These are phyloP conservation scores for Talaromyces piceae DNA, from an alignment of 2,329 filamentous ascomycete genomes.

Conservation along the genomic window DNA sequence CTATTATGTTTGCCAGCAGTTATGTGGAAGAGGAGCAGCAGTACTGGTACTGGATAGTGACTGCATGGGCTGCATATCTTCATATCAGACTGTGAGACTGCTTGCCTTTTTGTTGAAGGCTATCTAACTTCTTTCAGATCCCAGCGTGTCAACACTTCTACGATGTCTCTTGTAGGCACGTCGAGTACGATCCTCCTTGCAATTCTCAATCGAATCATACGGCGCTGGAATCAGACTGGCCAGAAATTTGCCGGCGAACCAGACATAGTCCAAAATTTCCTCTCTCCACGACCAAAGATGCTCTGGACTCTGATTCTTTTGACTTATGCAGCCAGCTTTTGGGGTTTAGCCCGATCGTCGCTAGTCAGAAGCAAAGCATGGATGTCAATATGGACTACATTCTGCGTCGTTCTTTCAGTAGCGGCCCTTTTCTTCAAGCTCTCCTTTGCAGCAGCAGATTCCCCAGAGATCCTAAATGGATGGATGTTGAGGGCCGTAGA, in stretches of 20 bases:
- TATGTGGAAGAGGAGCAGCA: slow-evolving; percentile 98
- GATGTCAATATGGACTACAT: slow-evolving; percentile 19
- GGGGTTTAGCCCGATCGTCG: slow-evolving; percentile 32
- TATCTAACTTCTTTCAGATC: not conserved
- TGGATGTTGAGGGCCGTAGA: slow-evolving; percentile 29
- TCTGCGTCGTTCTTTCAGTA: slow-evolving; percentile 39
- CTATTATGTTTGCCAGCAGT: slow-evolving; percentile 97
- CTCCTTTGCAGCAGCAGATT: slow-evolving; percentile 78
- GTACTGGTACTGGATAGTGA: slow-evolving; percentile 89
- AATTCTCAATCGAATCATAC: slow-evolving; percentile 55
- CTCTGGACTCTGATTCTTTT: slow-evolving; percentile 68
- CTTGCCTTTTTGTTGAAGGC: not conserved
- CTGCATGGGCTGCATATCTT: slow-evolving; percentile 42
- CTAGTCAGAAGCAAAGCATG: slow-evolving; percentile 14
- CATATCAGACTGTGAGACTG: slow-evolving; percentile 29
- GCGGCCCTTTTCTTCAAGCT: slow-evolving; percentile 78
- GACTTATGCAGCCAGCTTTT: slow-evolving; percentile 58
- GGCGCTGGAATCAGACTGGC: slow-evolving; percentile 93
- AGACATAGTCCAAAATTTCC: slow-evolving; percentile 70
- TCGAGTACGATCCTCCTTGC: slow-evolving; percentile 46
- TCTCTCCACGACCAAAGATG: slow-evolving; percentile 55
- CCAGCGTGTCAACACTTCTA: not conserved
- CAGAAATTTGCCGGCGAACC: slow-evolving; percentile 90
- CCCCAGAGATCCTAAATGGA: slow-evolving; percentile 64
- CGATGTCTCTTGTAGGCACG: not conserved